Base-by-base conservation (phyloP, 139 green algal genomes). In the Penium margaritaceum region DNA sequence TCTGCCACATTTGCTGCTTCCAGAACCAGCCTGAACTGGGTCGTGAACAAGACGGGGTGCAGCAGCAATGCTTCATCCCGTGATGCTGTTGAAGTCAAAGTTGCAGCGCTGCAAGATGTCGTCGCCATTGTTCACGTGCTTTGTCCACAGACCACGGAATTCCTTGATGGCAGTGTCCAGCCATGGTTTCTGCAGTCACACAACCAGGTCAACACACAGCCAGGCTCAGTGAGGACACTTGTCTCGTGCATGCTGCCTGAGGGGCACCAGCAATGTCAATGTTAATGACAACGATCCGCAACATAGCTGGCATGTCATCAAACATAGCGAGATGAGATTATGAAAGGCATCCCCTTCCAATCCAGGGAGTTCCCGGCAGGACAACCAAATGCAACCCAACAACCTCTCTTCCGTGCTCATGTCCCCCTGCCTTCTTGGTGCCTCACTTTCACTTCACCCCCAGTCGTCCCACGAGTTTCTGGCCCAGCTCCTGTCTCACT, bases 1-100 rank as follows among this genome's bases (percentile, higher is more conserved):
- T n/a, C n/a, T n/a, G n/a, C n/a, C n/a, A n/a, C n/a, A n/a, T n/a
- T n/a, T n/a, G n/a, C n/a, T n/a, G n/a, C n/a, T n/a, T n/a, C n/a
- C n/a, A n/a, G n/a, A n/a, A n/a, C n/a, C n/a, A n/a, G n/a, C n/a
- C n/a, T n/a, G n/a, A n/a, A 88, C 5, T 99, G 95, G 95, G 98
- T 97, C 67, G 95, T 92, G 15, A 95, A 95, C 60, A 90, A 93
- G 3, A 97, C 96, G 51, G 95, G 95, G 24, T 80, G 93, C 68
- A 98, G 97, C 85, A 92, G 85, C 53, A 99, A 99, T n/a, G n/a
- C n/a, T n/a, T n/a, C n/a, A n/a, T n/a, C n/a, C n/a, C n/a, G n/a
- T n/a, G n/a, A n/a, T n/a, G n/a, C n/a, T n/a, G 30, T 24, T 24
- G n/a, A 66, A 21, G 58, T 66, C 58, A 29, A 74, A 43, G 67